Conservation (phyloP, 2,329 filamentous ascomycete species). For the Gaeumannomyces tritici region DNA sequence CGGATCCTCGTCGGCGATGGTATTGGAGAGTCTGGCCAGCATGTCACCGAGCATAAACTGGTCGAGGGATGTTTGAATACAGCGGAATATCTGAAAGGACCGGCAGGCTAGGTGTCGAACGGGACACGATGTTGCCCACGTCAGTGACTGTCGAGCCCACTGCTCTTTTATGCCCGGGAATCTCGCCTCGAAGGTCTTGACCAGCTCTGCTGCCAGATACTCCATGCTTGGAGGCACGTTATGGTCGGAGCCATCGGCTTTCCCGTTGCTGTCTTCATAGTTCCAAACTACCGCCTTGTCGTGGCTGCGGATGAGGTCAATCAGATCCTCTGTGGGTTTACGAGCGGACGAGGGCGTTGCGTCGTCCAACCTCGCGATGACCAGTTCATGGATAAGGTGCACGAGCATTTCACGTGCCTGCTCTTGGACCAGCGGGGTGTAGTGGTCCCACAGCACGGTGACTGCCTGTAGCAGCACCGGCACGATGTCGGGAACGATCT, state of each 20-base stretch:
- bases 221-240: constrained; percentile 86
- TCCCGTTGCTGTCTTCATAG: constrained; percentile 87
- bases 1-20: constrained; percentile 86
- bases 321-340: constrained; percentile 76
- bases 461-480: constrained; percentile 85
- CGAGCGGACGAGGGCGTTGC: constrained; percentile 44
- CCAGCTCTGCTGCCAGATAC: constrained; percentile 68
- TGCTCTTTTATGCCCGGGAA: constrained; percentile 83
- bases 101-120: constrained; percentile 91
- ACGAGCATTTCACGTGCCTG: constrained; percentile 97
- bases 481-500: constrained; percentile 68
- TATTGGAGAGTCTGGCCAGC: constrained; percentile 90
- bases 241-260: constrained; percentile 59
- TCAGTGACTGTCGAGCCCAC: constrained; percentile 83
- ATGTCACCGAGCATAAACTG: constrained; percentile 95
- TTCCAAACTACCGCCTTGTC: constrained; percentile 82
- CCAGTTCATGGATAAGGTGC: constrained; percentile 90
- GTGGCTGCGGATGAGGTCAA: constrained; percentile 77
- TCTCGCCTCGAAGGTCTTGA: constrained; percentile 74
- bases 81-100: constrained; percentile 95
- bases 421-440: constrained; percentile 88
- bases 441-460: constrained; percentile 94
- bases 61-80: constrained; percentile 82
- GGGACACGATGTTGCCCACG: constrained; percentile 94
- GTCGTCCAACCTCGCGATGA: constrained; percentile 70